Base-by-base conservation (phyloP, 495 filamentous ascomycete genomes). In the Sordaria brevicollis region DNA sequence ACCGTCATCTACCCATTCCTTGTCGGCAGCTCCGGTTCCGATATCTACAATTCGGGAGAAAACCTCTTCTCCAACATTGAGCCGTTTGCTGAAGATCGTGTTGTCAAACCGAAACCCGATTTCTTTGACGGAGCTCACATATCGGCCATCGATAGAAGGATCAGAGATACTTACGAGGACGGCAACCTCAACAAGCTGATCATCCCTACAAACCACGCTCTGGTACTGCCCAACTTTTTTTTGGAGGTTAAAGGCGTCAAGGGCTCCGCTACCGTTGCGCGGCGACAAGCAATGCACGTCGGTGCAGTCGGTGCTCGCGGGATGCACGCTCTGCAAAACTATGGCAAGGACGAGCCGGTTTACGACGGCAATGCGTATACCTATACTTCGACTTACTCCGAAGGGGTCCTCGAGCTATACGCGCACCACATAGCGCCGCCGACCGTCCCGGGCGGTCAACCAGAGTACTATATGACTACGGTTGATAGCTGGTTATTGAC, bases 221-320 rank as follows among this genome's bases (percentile, higher is more conserved):
- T 79, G 2, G 73, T 80, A 7, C 75, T 74, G 31, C 83, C 84
- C 5, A 86, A 87, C 69, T 77, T 79, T 67, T 76, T 77, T 72
- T 67, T 82, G 3, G 79, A 82, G 57, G 79, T 67, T 9, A 85
- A 85, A 70, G 76, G 75, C 2, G 76, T 77, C 0, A 39, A 69
- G 65, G 84, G 82, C 35, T 67, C 67, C 13, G 10, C 71, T 11
- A 74, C 70, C 13, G 81, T 82, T 17, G 76, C 74, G 65, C 35
- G 21, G 69, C 76, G 79, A 37, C 82, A 86, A 71, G 81, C 80
- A 39, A 76, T 70, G 54, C 78, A 82, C 72, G 74, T 82, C 69
- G 82, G 83, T 21, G 83, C 83, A 10, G 66, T 81, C 19, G 83
- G 83, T 11, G 82, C 81, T 35, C 81, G 82, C 66, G 82, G 69